Base-by-base conservation (phyloP, 257 asterid genomes). In the Penstemon newberryi region DNA sequence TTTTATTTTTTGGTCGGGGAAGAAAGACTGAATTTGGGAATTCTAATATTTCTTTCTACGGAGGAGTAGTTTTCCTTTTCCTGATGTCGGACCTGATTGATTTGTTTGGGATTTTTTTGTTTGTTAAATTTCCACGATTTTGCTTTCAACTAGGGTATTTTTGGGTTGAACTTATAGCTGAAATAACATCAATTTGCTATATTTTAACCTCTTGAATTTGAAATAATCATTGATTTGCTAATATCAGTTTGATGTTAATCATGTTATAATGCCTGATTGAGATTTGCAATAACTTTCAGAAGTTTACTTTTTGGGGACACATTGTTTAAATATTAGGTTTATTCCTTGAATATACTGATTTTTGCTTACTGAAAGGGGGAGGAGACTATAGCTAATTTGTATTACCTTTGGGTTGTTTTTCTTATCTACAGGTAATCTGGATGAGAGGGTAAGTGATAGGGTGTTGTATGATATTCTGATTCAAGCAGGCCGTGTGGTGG, bases 381-480 rank as follows among this genome's bases (percentile, higher is more conserved):
- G 33, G 33, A 25, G 33, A 25, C 33, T 25, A 25, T 25, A 25
- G 33, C 33, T 25, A 25, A 25, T 25, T 25, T 25, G 40, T 45
- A 58, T 46, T 37, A 54, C 71, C 59, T 33, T 73, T 41, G 42
- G 15, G 11, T 36, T 10, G 49, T 19, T 40, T 53, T 36, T 65
- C 65, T 72, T 44, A 55, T 54, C 67, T 50, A 6, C 83, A 94
- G 97, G 99, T 5, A 91, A 83, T 81, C 78, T 94, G 72, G 99
- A 94, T 38, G 97, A 91, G 72, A 89, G 81, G 70, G 96, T 94
- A 54, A 79, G 73, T 37, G 96, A 94, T 5, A 86, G 96, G 82
- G 95, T 94, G 66, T 74, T 94, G 77, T 94, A 94, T 66, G 97
- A 94, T 77, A 94, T 94, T 74, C 90, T 94, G 42, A 91, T 94